Base-by-base conservation (phyloP, 2,329 filamentous ascomycete species). In the Eutypella sp. region DNA sequence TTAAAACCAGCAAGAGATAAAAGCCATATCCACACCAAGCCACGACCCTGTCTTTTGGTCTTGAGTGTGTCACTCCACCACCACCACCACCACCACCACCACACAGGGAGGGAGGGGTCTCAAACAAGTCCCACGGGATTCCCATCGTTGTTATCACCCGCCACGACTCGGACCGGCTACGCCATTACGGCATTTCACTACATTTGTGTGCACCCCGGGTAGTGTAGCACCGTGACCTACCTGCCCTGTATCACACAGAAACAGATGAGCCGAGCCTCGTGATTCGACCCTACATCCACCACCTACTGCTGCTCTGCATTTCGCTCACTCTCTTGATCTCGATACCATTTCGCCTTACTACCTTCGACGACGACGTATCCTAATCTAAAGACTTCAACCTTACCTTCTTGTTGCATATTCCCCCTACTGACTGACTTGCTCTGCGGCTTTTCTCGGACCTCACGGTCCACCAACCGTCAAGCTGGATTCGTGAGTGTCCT, bases 401-500 rank as follows among this genome's bases (percentile, higher is more conserved):
- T 33, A 33, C 16, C 29, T 33, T n/a, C 29, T 11, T 33, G 5
- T 4, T 39, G 22, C 23, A 20, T 15, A 16, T 39, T 39, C 40
- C 38, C 47, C 44, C 48, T 46, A 50, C 46, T 39, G 55, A 47
- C 54, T n/a, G n/a, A n/a, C n/a, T n/a, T n/a, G 51, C 50, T 46
- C 49, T 55, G 41, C 47, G 47, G 49, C 48, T 51, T 55, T 42
- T 49, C 51, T 44, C 49, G 57, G 60, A 54, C 57, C 60, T 48
- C 33, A 39, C 43, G 60, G 60, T 61, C 60, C 58, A 51, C 59
- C 57, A 57, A 57, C 56, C 56, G 56, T 61, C 60, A 62, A 61
- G 53, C 57, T 63, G 60, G 60, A 63, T 45, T 61, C 60, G 60
- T 63, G 58, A 63, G 60, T 63, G n/a, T n/a, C n/a, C n/a, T n/a